Evolutionary conservation across 306 rosid genomes (phyloP).

Genomic region (Pueraria montana): DNA sequence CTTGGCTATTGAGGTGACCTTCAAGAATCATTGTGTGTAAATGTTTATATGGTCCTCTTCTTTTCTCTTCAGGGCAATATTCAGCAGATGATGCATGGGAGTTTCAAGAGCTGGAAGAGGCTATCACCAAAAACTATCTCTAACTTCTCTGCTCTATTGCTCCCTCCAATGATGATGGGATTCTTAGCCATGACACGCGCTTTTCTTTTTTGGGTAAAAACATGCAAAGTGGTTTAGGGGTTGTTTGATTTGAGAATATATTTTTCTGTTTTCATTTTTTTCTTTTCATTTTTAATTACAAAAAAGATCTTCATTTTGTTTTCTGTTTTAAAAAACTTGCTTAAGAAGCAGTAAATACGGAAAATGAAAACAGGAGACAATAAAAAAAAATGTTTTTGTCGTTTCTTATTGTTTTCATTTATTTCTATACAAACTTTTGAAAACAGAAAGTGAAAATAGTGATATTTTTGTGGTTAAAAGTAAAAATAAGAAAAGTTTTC

Average conservation of each 20-base stretch:
- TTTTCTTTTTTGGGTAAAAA: constrained; percentile 14
- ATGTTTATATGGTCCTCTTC: constrained; percentile 2
- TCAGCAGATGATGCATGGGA: constrained; percentile 96
- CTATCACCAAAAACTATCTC: constrained; percentile 76
- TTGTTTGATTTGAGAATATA: not conserved
- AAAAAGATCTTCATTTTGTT: not conserved
- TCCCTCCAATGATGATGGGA: constrained; percentile 4
- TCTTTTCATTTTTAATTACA: not conserved
- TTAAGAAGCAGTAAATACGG: not conserved
- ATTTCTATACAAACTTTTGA: not conserved
- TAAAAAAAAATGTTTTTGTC: not conserved
- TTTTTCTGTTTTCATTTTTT: not conserved
- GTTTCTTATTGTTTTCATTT: not conserved
- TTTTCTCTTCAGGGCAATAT: constrained; percentile 74
- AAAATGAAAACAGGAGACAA: not conserved
- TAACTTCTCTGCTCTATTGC: constrained; percentile 42
- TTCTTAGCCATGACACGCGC: not conserved
- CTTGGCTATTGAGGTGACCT: constrained; percentile 8
- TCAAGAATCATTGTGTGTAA: constrained; percentile 34
- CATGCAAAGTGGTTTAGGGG: constrained; percentile 2
- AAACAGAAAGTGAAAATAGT: not conserved
- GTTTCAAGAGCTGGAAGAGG: constrained; percentile 85
- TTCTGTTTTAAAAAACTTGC: not conserved
- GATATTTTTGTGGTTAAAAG: not conserved
- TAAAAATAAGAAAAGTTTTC: not conserved